phyloP scores from a whole-genome alignment of 768 basidiomycete species.

The Lentinula aciculospora region DNA sequence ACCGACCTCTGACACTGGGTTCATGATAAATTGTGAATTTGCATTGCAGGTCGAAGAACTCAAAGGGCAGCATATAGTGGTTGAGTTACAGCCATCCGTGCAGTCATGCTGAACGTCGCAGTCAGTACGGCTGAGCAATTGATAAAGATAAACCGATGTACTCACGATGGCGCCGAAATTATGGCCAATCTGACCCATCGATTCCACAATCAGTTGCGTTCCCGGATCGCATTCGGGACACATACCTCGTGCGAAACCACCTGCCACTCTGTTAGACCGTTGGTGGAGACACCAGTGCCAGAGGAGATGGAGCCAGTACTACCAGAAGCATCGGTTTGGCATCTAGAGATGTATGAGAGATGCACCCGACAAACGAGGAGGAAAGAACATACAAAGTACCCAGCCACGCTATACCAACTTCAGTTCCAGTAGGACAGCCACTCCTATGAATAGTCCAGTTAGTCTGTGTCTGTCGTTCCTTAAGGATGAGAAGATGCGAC shows the following conservation, averaged over 20 bases:
- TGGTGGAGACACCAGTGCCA: conserved; percentile 79
- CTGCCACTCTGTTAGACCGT: conserved; percentile 75
- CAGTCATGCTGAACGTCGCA: conserved; percentile 56
- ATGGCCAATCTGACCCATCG: conserved; percentile 49
- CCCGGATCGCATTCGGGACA: not conserved
- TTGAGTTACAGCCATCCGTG: conserved; percentile 53
- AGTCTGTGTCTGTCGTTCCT: not conserved
- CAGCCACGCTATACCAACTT: conserved; percentile 87
- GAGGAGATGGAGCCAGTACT: conserved; percentile 50
- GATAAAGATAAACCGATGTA: conserved; percentile 13
- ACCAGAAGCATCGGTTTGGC: conserved; percentile 48
- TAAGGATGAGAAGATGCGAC: not conserved
- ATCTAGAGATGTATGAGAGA: conserved; percentile 26
- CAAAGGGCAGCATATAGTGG: conserved; percentile 64
- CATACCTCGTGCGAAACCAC: conserved; percentile 64
- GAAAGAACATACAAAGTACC: conserved; percentile 53
- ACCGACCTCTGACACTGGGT: conserved; percentile 46
- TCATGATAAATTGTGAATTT: conserved; percentile 75
- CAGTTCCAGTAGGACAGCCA: conserved; percentile 72
- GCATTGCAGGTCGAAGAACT: conserved; percentile 56
- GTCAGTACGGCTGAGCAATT: conserved; percentile 8
- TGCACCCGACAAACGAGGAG: not conserved
- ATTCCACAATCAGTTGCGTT: not conserved
- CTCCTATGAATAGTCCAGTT: conserved; percentile 24
- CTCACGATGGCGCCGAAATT: conserved; percentile 87